phyloP scores from a whole-genome alignment of 2,329 filamentous ascomycete species.

The Fusarium solani-melongenae region DNA sequence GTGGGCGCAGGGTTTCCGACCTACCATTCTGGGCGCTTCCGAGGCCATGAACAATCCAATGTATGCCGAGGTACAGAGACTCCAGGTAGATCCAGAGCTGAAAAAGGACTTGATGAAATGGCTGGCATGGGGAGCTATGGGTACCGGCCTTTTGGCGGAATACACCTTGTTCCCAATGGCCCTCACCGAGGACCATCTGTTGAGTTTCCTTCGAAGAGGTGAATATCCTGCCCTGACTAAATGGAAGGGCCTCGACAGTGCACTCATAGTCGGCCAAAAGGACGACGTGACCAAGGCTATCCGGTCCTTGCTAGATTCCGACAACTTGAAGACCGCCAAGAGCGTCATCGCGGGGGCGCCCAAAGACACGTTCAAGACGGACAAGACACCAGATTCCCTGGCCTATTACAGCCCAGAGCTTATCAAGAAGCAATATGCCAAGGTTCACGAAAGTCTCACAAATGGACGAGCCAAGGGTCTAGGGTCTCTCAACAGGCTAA shows the following conservation, averaged over 20 bases:
- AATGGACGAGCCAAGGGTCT: slow-evolving; percentile 70
- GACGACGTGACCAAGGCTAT: slow-evolving; percentile 72
- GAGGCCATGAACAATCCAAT: slow-evolving; percentile 87
- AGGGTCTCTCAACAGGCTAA: slow-evolving; percentile 74
- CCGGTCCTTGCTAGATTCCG: slow-evolving; percentile 66
- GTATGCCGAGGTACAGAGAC: slow-evolving; percentile 75
- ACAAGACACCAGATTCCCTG: slow-evolving; percentile 73
- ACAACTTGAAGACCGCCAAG: slow-evolving; percentile 64
- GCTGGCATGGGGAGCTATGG: slow-evolving; percentile 94
- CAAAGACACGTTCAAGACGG: slow-evolving; percentile 70
- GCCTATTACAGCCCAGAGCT: slow-evolving; percentile 79
- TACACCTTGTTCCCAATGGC: slow-evolving; percentile 89
- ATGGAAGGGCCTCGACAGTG: slow-evolving; percentile 77
- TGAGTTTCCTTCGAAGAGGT: slow-evolving; percentile 79
- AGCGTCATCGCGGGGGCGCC: slow-evolving; percentile 72
- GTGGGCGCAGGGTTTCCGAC: slow-evolving; percentile 94
- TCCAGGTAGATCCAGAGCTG: slow-evolving; percentile 70
- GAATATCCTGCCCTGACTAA: slow-evolving; percentile 79
- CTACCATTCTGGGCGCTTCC: slow-evolving; percentile 80
- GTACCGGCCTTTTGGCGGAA: slow-evolving; percentile 82
- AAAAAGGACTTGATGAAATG: slow-evolving; percentile 82
- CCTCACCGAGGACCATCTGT: slow-evolving; percentile 74
- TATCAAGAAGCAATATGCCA: slow-evolving; percentile 74
- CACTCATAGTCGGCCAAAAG: slow-evolving; percentile 78
- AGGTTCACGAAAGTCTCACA: slow-evolving; percentile 71